Evolutionary conservation across 805 yeast genomes (phyloP), one percentile per base, ranked within the genome.

Genomic region (Scheffersomyces coipomensis): DNA sequence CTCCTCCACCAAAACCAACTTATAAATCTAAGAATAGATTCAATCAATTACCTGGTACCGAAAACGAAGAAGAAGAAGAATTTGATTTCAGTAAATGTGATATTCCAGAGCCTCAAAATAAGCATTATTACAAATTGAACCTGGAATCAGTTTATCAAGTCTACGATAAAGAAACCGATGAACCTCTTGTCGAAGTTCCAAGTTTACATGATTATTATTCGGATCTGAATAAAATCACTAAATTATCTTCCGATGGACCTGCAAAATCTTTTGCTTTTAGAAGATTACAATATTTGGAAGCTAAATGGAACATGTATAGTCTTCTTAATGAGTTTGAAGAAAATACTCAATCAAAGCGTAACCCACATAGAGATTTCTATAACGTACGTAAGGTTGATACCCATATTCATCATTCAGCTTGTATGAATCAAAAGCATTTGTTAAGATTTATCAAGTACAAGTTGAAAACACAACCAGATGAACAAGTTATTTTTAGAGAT

Each of bases 391-490:
- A 91, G 60, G 97, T 93, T 27, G 99, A 91, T 58, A 93, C 98
- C 15, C 99, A 93, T 73, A 96, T 93, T 52, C 99, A 93, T 61
- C 99, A 95, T 61, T 87, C 97, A 8, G 99, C 99, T 9, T 90
- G 97, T 63, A 95, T 95, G 98, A 95, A 95, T 56, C 99, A 93
- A 66, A 93, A 93, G 64, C 99, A 93, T 67, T 69, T 93, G 53
- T 71, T 93, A 48, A 83, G 99, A 53, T 93, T 88, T 62, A 93
- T 93, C 62, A 93, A 93, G 65, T 88, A 89, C 60, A 93, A 93
- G 67, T 81, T 93, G 65, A 88, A 91, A 67, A 86, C 88, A 43
- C 68, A 71, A 34, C 90, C 95, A 2, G 77, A 88, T 49, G 97
- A 95, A 59, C 83, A 85, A 45, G 99, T 93, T 11, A 93, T 95